A percentile compares a stretch with the other conserved stretches of the same genome.
phyloP scores from a whole-genome alignment of 2,329 filamentous ascomycete genomes.

The Magnaporthales sp. region DNA sequence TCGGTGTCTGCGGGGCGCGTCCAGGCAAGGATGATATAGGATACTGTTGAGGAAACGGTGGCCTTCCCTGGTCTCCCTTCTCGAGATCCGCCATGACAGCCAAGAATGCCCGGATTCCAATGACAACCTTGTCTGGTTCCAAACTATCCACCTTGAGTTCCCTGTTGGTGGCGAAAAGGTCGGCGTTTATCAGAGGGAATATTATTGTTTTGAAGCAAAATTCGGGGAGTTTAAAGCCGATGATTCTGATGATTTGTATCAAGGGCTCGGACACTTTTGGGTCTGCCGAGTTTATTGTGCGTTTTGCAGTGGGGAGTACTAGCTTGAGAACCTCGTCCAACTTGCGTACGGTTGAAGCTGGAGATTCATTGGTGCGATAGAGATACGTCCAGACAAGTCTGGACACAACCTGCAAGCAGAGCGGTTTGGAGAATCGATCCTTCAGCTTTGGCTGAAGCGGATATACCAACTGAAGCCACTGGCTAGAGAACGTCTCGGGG shows the following conservation, averaged over 20 bases:
- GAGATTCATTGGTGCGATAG: slow-evolving; percentile 69
- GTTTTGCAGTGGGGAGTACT: slow-evolving; percentile 72
- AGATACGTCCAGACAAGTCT: slow-evolving; percentile 91
- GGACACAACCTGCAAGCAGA: slow-evolving; percentile 83
- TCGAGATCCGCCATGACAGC: slow-evolving; percentile 91
- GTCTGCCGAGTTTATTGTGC: slow-evolving; percentile 75
- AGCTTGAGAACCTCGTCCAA: slow-evolving; percentile 84
- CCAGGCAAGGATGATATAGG: slow-evolving; percentile 27
- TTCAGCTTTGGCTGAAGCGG: slow-evolving; percentile 75
- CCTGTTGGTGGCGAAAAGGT: slow-evolving; percentile 67
- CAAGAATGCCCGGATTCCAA: slow-evolving; percentile 89
- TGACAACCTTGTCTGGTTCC: slow-evolving; percentile 94
- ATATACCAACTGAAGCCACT: slow-evolving; percentile 78
- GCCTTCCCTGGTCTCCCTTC: slow-evolving; percentile 65
- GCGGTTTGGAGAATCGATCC: slow-evolving; percentile 67
- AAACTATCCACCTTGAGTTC: slow-evolving; percentile 85
- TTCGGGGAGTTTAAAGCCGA: slow-evolving; percentile 89
- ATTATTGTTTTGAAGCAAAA: slow-evolving; percentile 88
- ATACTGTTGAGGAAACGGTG: slow-evolving; percentile 74
- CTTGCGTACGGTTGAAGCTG: slow-evolving; percentile 62
- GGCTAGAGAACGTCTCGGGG: slow-evolving; percentile 70
- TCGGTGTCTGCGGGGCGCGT: slow-evolving; percentile 39
- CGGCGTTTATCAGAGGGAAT: slow-evolving; percentile 91
- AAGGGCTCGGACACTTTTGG: slow-evolving; percentile 77
- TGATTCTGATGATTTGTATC: slow-evolving; percentile 88